Conservation (phyloP, 768 basidiomycete species). For the Holtermannia corniformis region DNA sequence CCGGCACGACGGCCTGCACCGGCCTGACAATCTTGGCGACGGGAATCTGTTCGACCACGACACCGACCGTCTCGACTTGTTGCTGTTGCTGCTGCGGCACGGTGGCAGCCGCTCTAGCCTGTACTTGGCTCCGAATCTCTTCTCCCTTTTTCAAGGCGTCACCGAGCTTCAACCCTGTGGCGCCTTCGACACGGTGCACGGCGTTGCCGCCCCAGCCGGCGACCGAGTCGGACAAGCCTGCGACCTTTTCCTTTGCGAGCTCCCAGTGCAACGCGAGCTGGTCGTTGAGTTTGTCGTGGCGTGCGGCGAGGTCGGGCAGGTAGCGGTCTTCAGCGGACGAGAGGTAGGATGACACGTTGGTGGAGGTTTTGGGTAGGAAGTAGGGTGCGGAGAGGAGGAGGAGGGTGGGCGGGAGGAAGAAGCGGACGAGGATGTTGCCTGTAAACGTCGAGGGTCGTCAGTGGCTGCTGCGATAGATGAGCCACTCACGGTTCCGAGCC, state of each 20-base stretch:
- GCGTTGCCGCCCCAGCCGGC: constrained; percentile 44
- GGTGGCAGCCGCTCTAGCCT: constrained; percentile 19
- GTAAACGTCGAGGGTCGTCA: too few relatives aligned
- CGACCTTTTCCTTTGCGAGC: constrained; percentile 49
- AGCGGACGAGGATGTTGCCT: constrained; percentile 53
- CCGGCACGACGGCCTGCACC: constrained; percentile 3
- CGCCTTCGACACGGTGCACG: constrained; percentile 54
- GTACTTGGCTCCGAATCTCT: constrained; percentile 9
- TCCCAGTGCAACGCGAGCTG: constrained; percentile 18
- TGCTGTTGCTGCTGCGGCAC: constrained; percentile 22
- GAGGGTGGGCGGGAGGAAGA: constrained; percentile 66
- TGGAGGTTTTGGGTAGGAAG: constrained; percentile 75
- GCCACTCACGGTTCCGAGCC: constrained; percentile 56
- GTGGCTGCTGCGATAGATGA: not conserved
- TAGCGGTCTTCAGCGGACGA: constrained; percentile 61
- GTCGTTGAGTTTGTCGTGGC: constrained; percentile 45
- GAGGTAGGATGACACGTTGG: constrained; percentile 59
- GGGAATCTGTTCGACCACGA: constrained; percentile 37
- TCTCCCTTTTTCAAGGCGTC: constrained; percentile 43
- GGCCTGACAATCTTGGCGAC: constrained; percentile 36
- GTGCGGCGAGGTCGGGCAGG: constrained; percentile 58
- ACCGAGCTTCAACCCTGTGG: constrained; percentile 63
- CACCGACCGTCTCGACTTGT: constrained; percentile 26
- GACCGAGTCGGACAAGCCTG: constrained; percentile 42
- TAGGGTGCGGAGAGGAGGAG: constrained; percentile 60